Evolutionary conservation across 2,329 filamentous ascomycete species (phyloP), one percentile per base, ranked within the genome.

Genomic region (Aspergillus tanneri): DNA sequence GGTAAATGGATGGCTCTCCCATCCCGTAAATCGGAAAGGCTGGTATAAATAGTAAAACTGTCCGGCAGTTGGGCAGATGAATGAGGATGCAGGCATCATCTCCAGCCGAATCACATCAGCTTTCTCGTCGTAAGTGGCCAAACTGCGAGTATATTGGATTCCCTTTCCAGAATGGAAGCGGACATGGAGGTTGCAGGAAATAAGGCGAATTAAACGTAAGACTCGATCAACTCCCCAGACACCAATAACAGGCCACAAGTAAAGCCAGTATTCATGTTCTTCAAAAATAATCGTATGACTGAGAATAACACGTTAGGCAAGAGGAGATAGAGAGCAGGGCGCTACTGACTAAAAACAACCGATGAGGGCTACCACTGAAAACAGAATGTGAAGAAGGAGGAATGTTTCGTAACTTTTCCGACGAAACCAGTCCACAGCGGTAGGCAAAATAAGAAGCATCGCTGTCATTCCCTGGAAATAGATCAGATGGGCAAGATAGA

Each of bases 1-100:
- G 0, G 73, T 76, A 55, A 80, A 80, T 0, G 77, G 77, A 51
- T 80, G 77, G 45, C 70, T 79, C 46, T 80, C 73, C 65, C 74
- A 80, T 2, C 75, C 68, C 7, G 67, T 66, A 11, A 73, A 61
- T 14, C 68, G 66, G 4, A 72, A 62, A 0, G 75, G 72, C 39
- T 73, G 68, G 46, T 79, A 77, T 8, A 80, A 58, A 49, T 74
- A 79, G 54, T 77, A 80, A 55, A 78, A 77, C 8, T 72, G 68
- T 9, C 77, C 77, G 3, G 77, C 72, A 2, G 60, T 60, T 1
- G 74, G 68, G 8, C 57, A 58, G 5, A 74, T 52, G 0, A 60
- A 52, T 8, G 47, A 58, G 1, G 69, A 66, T 1, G 61, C 66
- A 2, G 68, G 68, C 0, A 65, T 65, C 1, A 79, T 61, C 30